These are phyloP conservation scores for Metschnikowia noctiluminum DNA, from an alignment of 805 yeast genomes.

Conservation along the genomic window DNA sequence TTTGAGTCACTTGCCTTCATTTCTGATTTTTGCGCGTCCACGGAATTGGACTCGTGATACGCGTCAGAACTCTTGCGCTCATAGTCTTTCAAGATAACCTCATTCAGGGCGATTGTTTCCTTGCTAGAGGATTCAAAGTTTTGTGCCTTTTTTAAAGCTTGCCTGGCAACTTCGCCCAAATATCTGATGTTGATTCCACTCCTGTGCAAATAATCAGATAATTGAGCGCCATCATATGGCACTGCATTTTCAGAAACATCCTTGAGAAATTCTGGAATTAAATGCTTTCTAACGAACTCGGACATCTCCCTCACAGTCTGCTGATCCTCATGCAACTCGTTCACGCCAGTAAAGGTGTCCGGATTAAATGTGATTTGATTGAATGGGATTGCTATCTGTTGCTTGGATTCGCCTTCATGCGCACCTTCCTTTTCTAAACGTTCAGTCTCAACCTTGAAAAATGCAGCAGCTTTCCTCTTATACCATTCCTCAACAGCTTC, in stretches of 20 bases:
- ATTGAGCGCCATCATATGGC: conserved; percentile 81
- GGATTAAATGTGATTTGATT: conserved; percentile 67
- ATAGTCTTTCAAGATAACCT: conserved; percentile 19
- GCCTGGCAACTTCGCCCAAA: conserved; percentile 59
- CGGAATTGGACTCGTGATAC: conserved; percentile 11
- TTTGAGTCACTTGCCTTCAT: conserved; percentile 23
- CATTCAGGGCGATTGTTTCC: conserved; percentile 25
- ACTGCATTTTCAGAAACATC: conserved; percentile 54
- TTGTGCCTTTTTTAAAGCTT: conserved; percentile 22
- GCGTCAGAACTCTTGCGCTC: conserved; percentile 19
- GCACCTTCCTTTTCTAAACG: conserved; percentile 34
- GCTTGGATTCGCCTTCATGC: conserved; percentile 40
- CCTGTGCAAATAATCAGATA: conserved; percentile 65
- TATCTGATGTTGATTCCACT: conserved; percentile 88
- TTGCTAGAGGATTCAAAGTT: conserved; percentile 14
- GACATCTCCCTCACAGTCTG: conserved; percentile 69
- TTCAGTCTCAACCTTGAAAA: conserved; percentile 49
- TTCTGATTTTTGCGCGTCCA: conserved; percentile 7
- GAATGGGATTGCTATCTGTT: conserved; percentile 51
- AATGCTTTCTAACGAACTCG: conserved; percentile 50
- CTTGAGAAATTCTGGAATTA: conserved; percentile 61
- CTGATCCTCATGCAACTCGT: conserved; percentile 48
- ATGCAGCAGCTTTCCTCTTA: conserved; percentile 58
- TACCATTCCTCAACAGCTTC: conserved; percentile 94
- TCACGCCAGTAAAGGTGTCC: conserved; percentile 58